Conservation (phyloP, 345 rosid species). For the Brassica napus region DNA sequence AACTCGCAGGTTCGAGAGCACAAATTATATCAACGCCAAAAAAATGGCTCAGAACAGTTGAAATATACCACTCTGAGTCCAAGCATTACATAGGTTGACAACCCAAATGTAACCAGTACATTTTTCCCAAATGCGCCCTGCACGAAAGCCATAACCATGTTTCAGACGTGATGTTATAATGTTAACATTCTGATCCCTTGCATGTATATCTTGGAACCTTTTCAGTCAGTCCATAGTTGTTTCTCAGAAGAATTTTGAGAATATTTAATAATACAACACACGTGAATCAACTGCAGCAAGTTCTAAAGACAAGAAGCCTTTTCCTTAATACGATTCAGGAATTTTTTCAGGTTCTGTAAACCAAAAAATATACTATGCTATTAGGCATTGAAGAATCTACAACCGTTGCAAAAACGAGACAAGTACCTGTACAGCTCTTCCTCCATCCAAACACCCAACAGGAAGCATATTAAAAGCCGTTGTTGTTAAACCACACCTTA, state of each 20-base stretch:
- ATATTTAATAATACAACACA: not conserved
- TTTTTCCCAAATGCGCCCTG: not conserved
- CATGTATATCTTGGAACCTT: not conserved
- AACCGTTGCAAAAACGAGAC: not conserved
- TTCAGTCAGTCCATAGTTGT: not conserved
- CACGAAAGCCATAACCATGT: not conserved
- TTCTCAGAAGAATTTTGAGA: not conserved
- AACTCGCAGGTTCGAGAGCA: not conserved
- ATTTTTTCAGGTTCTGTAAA: not conserved
- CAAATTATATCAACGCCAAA: not conserved
- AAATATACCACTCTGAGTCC: not conserved
- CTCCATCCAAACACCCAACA: constrained; percentile 94
- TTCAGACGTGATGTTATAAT: not conserved
- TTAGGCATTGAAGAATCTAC: not conserved
- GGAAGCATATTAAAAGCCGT: constrained; percentile 96
- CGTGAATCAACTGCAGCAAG: not conserved
- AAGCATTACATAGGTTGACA: not conserved
- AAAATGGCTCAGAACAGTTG: not conserved
- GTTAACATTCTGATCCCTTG: not conserved
- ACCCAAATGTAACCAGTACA: not conserved
- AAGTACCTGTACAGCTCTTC: constrained; percentile 90
- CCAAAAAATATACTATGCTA: not conserved
- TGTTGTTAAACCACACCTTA: constrained; percentile 95
- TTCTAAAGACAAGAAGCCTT: constrained; percentile 5
- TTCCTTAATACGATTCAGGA: not conserved